phyloP scores from a whole-genome alignment of 176 grass and related monocot genomes.

The Bromus sterilis region DNA sequence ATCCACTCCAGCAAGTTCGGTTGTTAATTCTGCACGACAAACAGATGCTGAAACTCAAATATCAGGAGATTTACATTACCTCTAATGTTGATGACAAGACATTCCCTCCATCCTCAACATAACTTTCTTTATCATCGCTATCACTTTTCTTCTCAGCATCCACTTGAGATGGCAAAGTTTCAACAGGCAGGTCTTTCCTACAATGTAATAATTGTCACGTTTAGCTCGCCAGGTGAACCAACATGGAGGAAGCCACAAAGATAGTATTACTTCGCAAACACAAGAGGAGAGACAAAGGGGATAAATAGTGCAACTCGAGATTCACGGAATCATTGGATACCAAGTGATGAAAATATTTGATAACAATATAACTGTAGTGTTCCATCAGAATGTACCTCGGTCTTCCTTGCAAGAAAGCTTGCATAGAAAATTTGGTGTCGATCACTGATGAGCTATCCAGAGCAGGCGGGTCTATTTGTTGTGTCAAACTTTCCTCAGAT shows the following conservation, averaged over 20 bases:
- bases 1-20: neutral
- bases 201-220: slow-evolving; percentile 27
- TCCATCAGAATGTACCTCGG: slow-evolving; percentile 47
- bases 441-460: slow-evolving; percentile 17
- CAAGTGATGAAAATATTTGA: neutral
- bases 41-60: slow-evolving; percentile 10
- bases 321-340: neutral
- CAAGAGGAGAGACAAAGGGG: neutral
- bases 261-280: neutral
- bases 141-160: slow-evolving; percentile 15
- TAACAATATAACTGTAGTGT: neutral
- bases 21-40: neutral
- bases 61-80: slow-evolving; percentile 38
- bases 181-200: slow-evolving; percentile 52
- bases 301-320: neutral
- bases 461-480: slow-evolving; percentile 21
- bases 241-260: neutral
- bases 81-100: slow-evolving; percentile 59
- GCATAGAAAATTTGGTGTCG: slow-evolving; percentile 30
- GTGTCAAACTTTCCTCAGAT: slow-evolving; percentile 22
- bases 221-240: neutral
- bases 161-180: slow-evolving; percentile 28
- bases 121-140: slow-evolving; percentile 22
- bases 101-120: slow-evolving; percentile 33
- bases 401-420: slow-evolving; percentile 70